A percentile compares a stretch with the other conserved stretches of the same genome.
These are phyloP conservation scores for Allium cepa DNA, from an alignment of 106 monocot genomes.

Conservation along the genomic window DNA sequence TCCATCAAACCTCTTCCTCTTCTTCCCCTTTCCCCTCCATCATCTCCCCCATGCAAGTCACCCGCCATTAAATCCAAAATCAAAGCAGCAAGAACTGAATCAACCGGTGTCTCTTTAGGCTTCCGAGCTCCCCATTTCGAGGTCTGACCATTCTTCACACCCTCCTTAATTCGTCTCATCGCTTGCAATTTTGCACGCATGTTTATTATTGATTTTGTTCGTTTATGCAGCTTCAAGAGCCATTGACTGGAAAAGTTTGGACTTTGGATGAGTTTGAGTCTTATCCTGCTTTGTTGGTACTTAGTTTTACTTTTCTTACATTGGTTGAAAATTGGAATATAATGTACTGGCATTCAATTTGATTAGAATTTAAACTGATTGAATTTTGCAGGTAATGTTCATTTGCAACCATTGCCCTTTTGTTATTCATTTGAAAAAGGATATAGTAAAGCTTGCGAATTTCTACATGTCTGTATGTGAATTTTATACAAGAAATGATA, in stretches of 20 bases:
- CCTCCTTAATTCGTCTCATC: too few species aligned
- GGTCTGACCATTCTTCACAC: slow-evolving; percentile 16
- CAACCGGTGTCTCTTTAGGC: slow-evolving; percentile 42
- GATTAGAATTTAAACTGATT: slow-evolving; percentile 1
- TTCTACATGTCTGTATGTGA: slow-evolving; percentile 69
- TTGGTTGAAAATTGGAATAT: neutral
- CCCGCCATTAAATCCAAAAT: slow-evolving; percentile 20
- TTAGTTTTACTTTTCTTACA: neutral
- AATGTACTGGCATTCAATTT: slow-evolving; percentile 2
- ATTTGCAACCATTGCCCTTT: slow-evolving; percentile 98
- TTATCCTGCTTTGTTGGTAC: slow-evolving; percentile 77
- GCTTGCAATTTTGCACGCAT: too few species aligned
- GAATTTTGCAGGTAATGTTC: slow-evolving; percentile 85
- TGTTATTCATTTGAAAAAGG: slow-evolving; percentile 87
- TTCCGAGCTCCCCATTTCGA: slow-evolving; percentile 83
- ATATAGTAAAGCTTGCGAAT: slow-evolving; percentile 72
- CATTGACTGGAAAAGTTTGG: slow-evolving; percentile 78
- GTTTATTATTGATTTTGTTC: too few species aligned
- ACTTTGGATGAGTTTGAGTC: slow-evolving; percentile 83
- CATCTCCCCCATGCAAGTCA: neutral
- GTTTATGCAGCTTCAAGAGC: slow-evolving; percentile 72
- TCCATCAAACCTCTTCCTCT: neutral
- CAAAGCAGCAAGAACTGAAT: slow-evolving; percentile 63
- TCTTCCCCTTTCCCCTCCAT: neutral
- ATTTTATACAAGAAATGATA: neutral